phyloP scores from a whole-genome alignment of 345 rosid species.

The Gynandropsis gynandra region DNA sequence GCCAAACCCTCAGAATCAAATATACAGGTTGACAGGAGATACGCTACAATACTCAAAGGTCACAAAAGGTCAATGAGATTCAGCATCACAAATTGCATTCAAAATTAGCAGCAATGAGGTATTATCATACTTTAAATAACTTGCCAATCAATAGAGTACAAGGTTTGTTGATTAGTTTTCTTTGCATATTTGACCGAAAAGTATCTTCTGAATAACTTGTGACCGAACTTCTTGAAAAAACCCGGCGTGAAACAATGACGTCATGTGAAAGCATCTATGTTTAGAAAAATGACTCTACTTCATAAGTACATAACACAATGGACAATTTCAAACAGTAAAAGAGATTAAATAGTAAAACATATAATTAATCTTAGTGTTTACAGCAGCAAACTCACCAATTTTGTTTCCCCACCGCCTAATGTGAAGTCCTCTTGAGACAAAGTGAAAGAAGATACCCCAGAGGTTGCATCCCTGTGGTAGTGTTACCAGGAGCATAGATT shows the following conservation, averaged over 20 bases:
- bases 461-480: slow-evolving; percentile 44
- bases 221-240: slow-evolving; percentile 10
- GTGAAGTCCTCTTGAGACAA: slow-evolving; percentile 61
- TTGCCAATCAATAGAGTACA: slow-evolving; percentile 13
- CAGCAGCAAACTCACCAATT: slow-evolving; percentile 46
- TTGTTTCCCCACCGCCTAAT: slow-evolving; percentile 56
- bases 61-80: slow-evolving; percentile 13
- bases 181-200: slow-evolving; percentile 7
- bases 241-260: slow-evolving; percentile 5
- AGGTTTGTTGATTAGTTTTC: slow-evolving; percentile 6
- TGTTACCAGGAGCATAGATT: slow-evolving; percentile 20
- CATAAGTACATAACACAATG: slow-evolving; percentile 16
- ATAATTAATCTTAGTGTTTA: slow-evolving; percentile 18
- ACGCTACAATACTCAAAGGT: slow-evolving; percentile 5
- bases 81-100: slow-evolving; percentile 5
- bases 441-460: slow-evolving; percentile 42
- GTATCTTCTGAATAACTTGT: slow-evolving; percentile 7
- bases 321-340: not conserved
- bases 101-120: slow-evolving; percentile 13
- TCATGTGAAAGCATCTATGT: slow-evolving; percentile 12
- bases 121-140: slow-evolving; percentile 2
- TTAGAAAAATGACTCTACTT: not conserved
- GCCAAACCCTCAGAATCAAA: slow-evolving; percentile 13
- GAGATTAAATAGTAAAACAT: not conserved
- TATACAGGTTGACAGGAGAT: slow-evolving; percentile 5